These are phyloP conservation scores for Geotrichum europaeum DNA, from an alignment of 1,139 yeast species.

Conservation along the genomic window DNA sequence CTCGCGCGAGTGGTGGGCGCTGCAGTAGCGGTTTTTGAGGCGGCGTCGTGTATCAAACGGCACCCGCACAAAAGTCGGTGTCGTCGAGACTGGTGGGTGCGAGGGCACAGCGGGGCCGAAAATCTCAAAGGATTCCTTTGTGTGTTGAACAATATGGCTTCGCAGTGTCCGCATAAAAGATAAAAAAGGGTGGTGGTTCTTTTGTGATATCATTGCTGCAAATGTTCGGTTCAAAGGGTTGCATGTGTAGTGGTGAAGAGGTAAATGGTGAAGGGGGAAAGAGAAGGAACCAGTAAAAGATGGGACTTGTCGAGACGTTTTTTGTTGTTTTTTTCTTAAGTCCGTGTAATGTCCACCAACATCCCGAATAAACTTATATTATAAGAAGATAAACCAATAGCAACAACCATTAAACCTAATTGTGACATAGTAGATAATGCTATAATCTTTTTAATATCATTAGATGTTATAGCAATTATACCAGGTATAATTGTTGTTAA, in stretches of 20 bases:
- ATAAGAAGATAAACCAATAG: no score
- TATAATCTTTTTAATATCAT: no score
- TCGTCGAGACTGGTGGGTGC: constrained; percentile 1
- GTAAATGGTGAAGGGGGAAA: neutral
- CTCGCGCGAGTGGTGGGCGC: neutral
- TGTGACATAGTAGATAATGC: no score
- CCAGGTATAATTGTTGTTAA: no score
- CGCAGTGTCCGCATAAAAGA: neutral
- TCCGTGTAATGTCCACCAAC: neutral
- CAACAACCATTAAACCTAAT: no score
- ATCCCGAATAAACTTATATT: no score
- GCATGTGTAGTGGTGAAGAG: neutral
- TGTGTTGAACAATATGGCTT: neutral
- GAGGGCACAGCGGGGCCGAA: neutral
- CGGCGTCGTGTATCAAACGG: constrained; percentile 7
- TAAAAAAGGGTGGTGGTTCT: neutral
- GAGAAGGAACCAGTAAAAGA: neutral
- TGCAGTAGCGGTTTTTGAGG: constrained; percentile 1
- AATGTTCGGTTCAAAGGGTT: neutral
- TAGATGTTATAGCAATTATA: no score
- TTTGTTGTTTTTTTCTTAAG: neutral
- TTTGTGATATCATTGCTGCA: neutral
- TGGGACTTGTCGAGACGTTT: no score
- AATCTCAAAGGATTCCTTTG: constrained; percentile 4
- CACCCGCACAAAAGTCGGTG: constrained; percentile 1